Base-by-base conservation (phyloP, 148 eudicot genomes). In the Camellia granthamiana region DNA sequence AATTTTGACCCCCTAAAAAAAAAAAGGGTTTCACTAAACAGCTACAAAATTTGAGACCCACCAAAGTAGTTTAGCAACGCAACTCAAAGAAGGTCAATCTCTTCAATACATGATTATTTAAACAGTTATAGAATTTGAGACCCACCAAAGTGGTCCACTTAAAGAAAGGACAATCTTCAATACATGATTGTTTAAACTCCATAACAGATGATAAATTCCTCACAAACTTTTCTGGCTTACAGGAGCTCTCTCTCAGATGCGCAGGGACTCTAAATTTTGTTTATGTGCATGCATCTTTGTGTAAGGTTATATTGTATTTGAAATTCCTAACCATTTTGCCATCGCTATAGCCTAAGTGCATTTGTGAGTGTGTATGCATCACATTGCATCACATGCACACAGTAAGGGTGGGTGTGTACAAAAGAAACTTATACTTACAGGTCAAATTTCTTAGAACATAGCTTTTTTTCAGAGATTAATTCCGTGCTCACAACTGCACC, bases 321-420 rank as follows among this genome's bases (percentile, higher is more conserved):
- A n/a, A 51, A 75, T 59, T 58, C 65, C 41, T 62, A 77, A 66
- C 19, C 21, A 63, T 46, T 58, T 77, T 77, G 79, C 44, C 59
- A 47, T 18, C 6, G 38, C 58, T 54, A 56, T 6, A 55, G 64
- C 77, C 47, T 19, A 18, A 9, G 49, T 59, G 70, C 16, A 38
- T 19, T 1, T 14, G 49, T 3, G 13, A 8, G 44, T n/a, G 70
- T n/a, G 42, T n/a, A 56, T 1, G 1, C 38, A 30, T 30, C 38
- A 30, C 38, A 30, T 30, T 30, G 38, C 38, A 30, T 30, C 38
- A 30, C 38, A 30, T 30, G 38, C 38, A 30, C 38, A 30, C 38
- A 30, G 38, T 30, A 30, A 30, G 38, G 38, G 38, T 9, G 30
- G 55, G 49, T 43, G 68, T 0, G 68, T 60, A 66, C n/a, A 38